Percentiles rank a stretch among this genome's conserved stretches.
These are phyloP conservation scores for Phaeophleospora eucalypticola DNA, from an alignment of 2,329 filamentous ascomycete species.

Conservation along the genomic window DNA sequence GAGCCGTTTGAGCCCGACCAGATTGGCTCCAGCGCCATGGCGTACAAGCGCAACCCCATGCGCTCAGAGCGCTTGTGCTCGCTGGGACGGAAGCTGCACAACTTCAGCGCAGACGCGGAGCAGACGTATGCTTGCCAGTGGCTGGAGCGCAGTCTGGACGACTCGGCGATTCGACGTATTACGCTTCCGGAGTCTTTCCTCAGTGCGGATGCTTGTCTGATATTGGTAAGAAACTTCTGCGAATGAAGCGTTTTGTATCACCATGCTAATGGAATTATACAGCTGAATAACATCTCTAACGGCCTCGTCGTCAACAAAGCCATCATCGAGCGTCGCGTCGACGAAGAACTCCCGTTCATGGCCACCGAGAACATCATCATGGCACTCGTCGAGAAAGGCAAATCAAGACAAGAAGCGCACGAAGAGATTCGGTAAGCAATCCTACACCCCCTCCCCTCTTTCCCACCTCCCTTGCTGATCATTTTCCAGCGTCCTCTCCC, in stretches of 20 bases:
- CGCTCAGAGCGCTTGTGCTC: slow-evolving; percentile 58
- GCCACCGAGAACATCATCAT: slow-evolving; percentile 64
- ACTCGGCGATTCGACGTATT: slow-evolving; percentile 63
- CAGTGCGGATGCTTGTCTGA: slow-evolving; percentile 54
- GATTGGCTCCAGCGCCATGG: slow-evolving; percentile 65
- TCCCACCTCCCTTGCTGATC: neutral
- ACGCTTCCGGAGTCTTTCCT: slow-evolving; percentile 48
- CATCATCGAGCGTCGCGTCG: slow-evolving; percentile 63
- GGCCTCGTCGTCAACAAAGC: slow-evolving; percentile 73
- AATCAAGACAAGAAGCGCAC: slow-evolving; percentile 74
- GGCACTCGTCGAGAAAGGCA: slow-evolving; percentile 67
- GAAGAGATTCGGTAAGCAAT: slow-evolving; percentile 67
- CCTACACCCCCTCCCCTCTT: no score
- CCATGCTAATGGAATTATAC: no score
- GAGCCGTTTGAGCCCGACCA: slow-evolving; percentile 78
- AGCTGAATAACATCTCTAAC: slow-evolving; percentile 65
- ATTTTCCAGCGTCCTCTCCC: slow-evolving; percentile 66
- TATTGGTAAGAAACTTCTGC: slow-evolving; percentile 42
- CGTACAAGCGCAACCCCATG: slow-evolving; percentile 63
- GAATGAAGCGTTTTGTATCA: neutral
- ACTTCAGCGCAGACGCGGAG: slow-evolving; percentile 53
- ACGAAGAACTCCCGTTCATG: slow-evolving; percentile 73
- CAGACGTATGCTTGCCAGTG: slow-evolving; percentile 69
- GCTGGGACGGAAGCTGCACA: slow-evolving; percentile 49
- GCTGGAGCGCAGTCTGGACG: slow-evolving; percentile 76